Evolutionary conservation across 345 rosid genomes (phyloP).

Genomic region (Aquilaria yunnanensis): DNA sequence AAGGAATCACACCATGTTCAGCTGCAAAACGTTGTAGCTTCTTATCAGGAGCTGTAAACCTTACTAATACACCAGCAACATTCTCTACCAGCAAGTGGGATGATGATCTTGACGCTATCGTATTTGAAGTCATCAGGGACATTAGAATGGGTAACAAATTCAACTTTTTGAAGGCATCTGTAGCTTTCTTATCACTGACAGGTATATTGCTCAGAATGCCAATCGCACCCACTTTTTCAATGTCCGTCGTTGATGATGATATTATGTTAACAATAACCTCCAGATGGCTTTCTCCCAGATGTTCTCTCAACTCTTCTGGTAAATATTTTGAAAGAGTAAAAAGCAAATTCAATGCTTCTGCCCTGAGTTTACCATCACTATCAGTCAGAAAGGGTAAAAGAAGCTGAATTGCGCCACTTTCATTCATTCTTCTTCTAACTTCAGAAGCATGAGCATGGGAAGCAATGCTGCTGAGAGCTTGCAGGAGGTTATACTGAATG

Average conservation of each 20-base stretch:
- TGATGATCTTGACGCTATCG: conserved; percentile 12
- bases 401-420: conserved; percentile 54
- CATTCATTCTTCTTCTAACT: conserved; percentile 55
- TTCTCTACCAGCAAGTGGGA: conserved; percentile 30
- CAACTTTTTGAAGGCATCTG: conserved; percentile 33
- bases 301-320: conserved; percentile 42
- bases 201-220: conserved; percentile 61
- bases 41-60: conserved; percentile 54
- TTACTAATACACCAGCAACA: conserved; percentile 39
- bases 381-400: conserved; percentile 60
- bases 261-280: conserved; percentile 29
- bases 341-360: conserved; percentile 44
- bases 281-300: conserved; percentile 41
- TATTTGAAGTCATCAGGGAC: conserved; percentile 22
- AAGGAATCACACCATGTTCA: conserved; percentile 44
- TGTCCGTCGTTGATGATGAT: conserved; percentile 26
- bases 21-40: conserved; percentile 49
- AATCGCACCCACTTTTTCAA: conserved; percentile 47
- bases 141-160: conserved; percentile 42
- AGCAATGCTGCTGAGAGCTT: conserved; percentile 56
- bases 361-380: conserved; percentile 34
- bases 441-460: conserved; percentile 44
- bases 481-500: conserved; percentile 49
- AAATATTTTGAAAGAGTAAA: conserved; percentile 44
- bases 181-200: conserved; percentile 34